Base-by-base conservation (phyloP, 129 eudicot species). In the Helianthus annuus region DNA sequence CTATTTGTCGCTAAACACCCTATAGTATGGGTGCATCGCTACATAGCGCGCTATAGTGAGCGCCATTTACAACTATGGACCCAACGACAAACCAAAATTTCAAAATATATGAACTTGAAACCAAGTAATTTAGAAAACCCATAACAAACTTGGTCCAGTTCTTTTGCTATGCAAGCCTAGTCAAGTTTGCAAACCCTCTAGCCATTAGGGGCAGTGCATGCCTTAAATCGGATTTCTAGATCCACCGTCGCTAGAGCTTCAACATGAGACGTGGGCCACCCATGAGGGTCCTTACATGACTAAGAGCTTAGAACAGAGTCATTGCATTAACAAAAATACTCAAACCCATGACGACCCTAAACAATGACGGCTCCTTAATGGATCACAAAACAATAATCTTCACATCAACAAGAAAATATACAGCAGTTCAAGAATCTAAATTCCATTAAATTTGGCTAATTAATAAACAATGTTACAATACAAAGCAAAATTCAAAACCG, bases 401-500 rank as follows among this genome's bases (percentile, higher is more conserved):
- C 12, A 48, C n/a, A 69, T 51, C 48, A 39, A 77, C 57, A 36
- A 68, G 34, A 48, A 61, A 15, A 61, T 77, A 69, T 14, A 63
- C 44, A 70, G 5, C 52, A 44, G 11, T 78, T 53, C 54, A 70
- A 52, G 62, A 64, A 71, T 64, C 62, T 55, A 78, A 39, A 15
- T 32, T 78, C 13, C 73, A 68, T 64, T 56, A 64, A 68, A 71
- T 45, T 56, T 10, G 17, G 45, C 73, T 53, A 71, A 22, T 2
- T 57, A 64, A 64, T 42, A 48, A 46, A 68, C 7, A 70, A 6
- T 69, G 60, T 63, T 59, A 76, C 17, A 44, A 6, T 64, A 78
- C 82, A 78, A 76, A 48, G 12, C 51, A 2, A 67, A 55, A 66
- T 29, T 36, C 63, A 8, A 59, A 58, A 76, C 40, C 79, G 66